Base-by-base conservation (phyloP, 2,329 filamentous ascomycete genomes). In the Scedosporium minutisporum region DNA sequence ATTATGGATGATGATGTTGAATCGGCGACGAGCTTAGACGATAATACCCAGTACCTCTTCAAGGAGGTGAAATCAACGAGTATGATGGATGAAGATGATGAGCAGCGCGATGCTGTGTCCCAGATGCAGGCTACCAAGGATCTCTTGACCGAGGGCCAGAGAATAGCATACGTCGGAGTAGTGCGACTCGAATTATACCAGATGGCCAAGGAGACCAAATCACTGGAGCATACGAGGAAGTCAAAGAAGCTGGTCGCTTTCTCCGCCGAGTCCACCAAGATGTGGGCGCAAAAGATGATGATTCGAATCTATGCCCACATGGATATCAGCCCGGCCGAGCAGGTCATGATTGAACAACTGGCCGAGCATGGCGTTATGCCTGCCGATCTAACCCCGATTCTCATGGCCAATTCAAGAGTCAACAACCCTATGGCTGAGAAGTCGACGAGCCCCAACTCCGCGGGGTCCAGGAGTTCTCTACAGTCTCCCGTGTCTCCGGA, bases 241-340 rank as follows among this genome's bases (percentile, higher is more conserved):
- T 82, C 85, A 1, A 95, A 88, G 74, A 97, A 93, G 73, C 78
- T 86, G 53, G 73, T 92, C 10, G 81, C 84, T 33, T 77, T 88
- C 65, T 85, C 89, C 0, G 78, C 86, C 10, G 95, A 97, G 73
- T 84, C 87, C 42, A 88, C 90, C 77, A 89, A 89, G 74, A 97
- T 97, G 89, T 99, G 93, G 93, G 87, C 90, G 63, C 95, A 99
- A 73, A 96, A 96, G 77, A 96, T 96, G 83, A 99, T 99, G 93
- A 86, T 97, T 64, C 86, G 93, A 25, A 74, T 99, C 12, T 99
- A 97, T 73, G 80, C 86, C 12, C 95, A 99, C 75, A 99, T 99
- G 95, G 95, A 99, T 64, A 96, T 99, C 69, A 92, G 87, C 70
- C 80, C 88, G 23, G 87, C 85, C 14, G 95, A 99, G 75, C 95